Percentiles rank a stretch among this genome's conserved stretches.
Conservation (phyloP, 768 basidiomycete genomes). For the Lactarius vividus region DNA sequence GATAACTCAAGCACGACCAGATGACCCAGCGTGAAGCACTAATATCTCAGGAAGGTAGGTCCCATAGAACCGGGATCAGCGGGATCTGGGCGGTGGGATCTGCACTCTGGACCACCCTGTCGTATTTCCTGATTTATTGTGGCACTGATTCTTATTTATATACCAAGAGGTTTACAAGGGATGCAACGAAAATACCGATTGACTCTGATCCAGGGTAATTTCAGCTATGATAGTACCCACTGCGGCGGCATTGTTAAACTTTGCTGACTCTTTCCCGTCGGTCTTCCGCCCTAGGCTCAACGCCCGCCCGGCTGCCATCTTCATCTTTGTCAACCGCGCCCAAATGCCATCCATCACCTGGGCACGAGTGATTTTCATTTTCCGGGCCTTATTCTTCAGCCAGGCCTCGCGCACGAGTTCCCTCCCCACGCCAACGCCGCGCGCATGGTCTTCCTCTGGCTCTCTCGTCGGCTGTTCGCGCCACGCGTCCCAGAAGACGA, state of each 20-base stretch:
- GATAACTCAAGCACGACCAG: too few species aligned
- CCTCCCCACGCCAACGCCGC: not conserved
- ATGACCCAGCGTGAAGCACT: too few species aligned
- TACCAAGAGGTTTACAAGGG: too few species aligned
- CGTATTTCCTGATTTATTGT: too few species aligned
- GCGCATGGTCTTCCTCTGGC: conserved; percentile 16
- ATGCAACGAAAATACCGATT: too few species aligned
- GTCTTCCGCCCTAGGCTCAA: not conserved
- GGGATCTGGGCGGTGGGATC: too few species aligned
- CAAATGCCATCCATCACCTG: conserved; percentile 6
- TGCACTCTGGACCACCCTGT: too few species aligned
- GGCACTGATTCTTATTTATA: too few species aligned
- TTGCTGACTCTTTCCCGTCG: not conserved
- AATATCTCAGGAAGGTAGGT: too few species aligned
- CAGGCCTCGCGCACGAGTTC: not conserved
- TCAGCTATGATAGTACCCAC: too few species aligned
- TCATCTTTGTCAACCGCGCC: not conserved
- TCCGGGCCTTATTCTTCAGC: not conserved
- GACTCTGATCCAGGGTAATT: too few species aligned
- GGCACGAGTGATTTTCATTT: not conserved
- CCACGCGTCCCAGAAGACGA: conserved; percentile 21
- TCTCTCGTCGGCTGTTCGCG: conserved; percentile 16
- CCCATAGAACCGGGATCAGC: too few species aligned
- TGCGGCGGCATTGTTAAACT: not conserved
- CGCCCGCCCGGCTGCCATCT: not conserved